Percentiles rank a stretch among this genome's conserved stretches.
These are phyloP conservation scores for Periconia digitata DNA, from an alignment of 2,329 filamentous ascomycete species.

Conservation along the genomic window DNA sequence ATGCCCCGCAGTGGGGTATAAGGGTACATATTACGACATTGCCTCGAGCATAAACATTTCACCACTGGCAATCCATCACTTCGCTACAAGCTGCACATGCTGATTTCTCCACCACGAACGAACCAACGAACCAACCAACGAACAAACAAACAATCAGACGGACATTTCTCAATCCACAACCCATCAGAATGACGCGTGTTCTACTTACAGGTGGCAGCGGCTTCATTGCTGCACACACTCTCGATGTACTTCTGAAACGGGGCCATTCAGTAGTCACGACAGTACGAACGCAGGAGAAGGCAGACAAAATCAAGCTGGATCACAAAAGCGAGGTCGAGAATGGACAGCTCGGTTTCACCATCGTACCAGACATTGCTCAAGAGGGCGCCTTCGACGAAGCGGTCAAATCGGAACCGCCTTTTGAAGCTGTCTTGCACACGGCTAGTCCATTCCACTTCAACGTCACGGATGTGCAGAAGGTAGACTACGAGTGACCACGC, in stretches of 20 bases:
- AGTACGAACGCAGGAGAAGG: slow-evolving; percentile 63
- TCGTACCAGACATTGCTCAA: slow-evolving; percentile 73
- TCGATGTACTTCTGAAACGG: slow-evolving; percentile 59
- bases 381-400: slow-evolving; percentile 67
- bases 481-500: slow-evolving; percentile 17
- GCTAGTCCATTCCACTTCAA: slow-evolving; percentile 69
- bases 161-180: not conserved
- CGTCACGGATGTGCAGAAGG: slow-evolving; percentile 69
- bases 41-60: not conserved
- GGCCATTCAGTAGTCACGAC: slow-evolving; percentile 64
- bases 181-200: slow-evolving; percentile 42
- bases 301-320: slow-evolving; percentile 59
- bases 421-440: slow-evolving; percentile 64
- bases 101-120: no score
- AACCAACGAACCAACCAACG: no score
- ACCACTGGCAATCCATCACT: not conserved
- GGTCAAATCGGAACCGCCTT: slow-evolving; percentile 62
- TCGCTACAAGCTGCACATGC: not conserved
- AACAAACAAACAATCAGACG: no score
- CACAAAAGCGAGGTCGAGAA: slow-evolving; percentile 53
- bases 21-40: slow-evolving; percentile 3
- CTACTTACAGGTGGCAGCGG: slow-evolving; percentile 58
- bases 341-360: slow-evolving; percentile 62
- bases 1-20: slow-evolving; percentile 1
- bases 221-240: slow-evolving; percentile 67